Evolutionary conservation across 495 filamentous ascomycete species (phyloP).

Genomic region (Hypoxylon fragiforme): DNA sequence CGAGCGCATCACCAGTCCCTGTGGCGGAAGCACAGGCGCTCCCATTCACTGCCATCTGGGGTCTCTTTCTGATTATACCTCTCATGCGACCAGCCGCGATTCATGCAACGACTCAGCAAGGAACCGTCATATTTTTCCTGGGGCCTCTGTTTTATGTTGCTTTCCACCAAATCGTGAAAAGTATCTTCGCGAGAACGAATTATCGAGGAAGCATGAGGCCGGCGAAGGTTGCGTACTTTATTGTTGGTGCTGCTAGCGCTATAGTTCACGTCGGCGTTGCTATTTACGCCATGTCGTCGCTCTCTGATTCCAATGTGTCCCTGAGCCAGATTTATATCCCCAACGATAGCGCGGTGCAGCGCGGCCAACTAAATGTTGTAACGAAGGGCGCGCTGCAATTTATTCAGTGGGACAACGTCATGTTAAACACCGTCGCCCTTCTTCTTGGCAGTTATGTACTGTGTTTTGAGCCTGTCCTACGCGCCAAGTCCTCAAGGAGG

Average conservation of each 20-base stretch:
- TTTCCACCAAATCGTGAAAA: neutral
- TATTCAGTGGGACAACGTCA: slow-evolving; percentile 3
- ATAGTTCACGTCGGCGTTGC: slow-evolving; percentile 3
- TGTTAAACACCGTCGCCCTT: slow-evolving; percentile 2
- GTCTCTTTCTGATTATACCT: neutral
- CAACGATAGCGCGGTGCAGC: neutral
- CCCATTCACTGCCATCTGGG: slow-evolving; percentile 5
- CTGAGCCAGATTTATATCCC: slow-evolving; percentile 5
- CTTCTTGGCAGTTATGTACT: slow-evolving; percentile 3
- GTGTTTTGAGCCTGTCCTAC: neutral
- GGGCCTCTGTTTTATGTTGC: neutral
- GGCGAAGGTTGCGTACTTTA: slow-evolving; percentile 1
- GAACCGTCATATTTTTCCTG: neutral
- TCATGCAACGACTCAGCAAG: neutral
- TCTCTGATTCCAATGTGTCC: neutral
- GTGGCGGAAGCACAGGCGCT: neutral
- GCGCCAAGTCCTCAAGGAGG: neutral
- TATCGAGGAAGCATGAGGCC: neutral
- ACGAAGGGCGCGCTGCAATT: slow-evolving; percentile 2
- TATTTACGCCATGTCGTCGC: neutral
- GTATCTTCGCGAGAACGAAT: neutral
- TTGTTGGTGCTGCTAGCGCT: slow-evolving; percentile 2
- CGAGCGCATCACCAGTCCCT: neutral
- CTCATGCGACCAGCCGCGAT: slow-evolving; percentile 1
- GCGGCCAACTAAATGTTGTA: neutral